Percentiles rank a stretch among this genome's conserved stretches.
phyloP scores from a whole-genome alignment of 2,329 filamentous ascomycete species.

The Neopestalotiopsis sp. region DNA sequence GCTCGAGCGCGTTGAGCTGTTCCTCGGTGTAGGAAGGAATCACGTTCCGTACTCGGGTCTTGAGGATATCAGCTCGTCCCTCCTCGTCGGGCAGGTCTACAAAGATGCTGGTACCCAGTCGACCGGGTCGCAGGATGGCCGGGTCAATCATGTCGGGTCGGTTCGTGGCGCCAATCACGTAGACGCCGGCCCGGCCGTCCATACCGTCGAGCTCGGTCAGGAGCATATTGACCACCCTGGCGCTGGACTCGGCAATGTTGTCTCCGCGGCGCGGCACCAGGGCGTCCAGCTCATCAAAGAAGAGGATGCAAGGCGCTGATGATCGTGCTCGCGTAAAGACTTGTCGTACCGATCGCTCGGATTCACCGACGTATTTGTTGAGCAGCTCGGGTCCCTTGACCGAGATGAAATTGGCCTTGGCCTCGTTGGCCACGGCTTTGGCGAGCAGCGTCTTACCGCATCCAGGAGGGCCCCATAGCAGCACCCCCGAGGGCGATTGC shows the following conservation, averaged over 20 bases:
- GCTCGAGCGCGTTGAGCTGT: slow-evolving; percentile 54
- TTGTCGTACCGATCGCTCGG: slow-evolving; percentile 89
- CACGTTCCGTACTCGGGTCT: slow-evolving; percentile 56
- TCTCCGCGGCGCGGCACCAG: slow-evolving; percentile 85
- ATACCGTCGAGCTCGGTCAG: slow-evolving; percentile 94
- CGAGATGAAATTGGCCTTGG: slow-evolving; percentile 96
- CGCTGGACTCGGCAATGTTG: slow-evolving; percentile 78
- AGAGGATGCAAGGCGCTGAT: slow-evolving; percentile 90
- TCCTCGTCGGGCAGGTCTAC: slow-evolving; percentile 82
- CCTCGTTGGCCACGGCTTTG: slow-evolving; percentile 94
- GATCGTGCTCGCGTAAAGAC: slow-evolving; percentile 88
- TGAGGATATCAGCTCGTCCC: slow-evolving; percentile 86
- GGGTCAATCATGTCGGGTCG: slow-evolving; percentile 95
- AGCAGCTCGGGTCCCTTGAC: slow-evolving; percentile 96
- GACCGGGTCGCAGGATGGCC: slow-evolving; percentile 90
- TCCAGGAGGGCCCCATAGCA: slow-evolving; percentile 95
- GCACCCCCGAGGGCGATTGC: slow-evolving; percentile 80
- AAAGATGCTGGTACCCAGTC: slow-evolving; percentile 86
- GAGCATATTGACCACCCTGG: slow-evolving; percentile 91
- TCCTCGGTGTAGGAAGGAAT: slow-evolving; percentile 32
- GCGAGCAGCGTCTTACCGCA: slow-evolving; percentile 97
- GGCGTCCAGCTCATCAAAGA: slow-evolving; percentile 97
- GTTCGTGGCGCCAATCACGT: slow-evolving; percentile 94
- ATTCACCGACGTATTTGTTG: slow-evolving; percentile 98
- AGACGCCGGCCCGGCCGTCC: slow-evolving; percentile 80